phyloP scores from a whole-genome alignment of 2,329 filamentous ascomycete genomes.

The Diaporthe sp. region DNA sequence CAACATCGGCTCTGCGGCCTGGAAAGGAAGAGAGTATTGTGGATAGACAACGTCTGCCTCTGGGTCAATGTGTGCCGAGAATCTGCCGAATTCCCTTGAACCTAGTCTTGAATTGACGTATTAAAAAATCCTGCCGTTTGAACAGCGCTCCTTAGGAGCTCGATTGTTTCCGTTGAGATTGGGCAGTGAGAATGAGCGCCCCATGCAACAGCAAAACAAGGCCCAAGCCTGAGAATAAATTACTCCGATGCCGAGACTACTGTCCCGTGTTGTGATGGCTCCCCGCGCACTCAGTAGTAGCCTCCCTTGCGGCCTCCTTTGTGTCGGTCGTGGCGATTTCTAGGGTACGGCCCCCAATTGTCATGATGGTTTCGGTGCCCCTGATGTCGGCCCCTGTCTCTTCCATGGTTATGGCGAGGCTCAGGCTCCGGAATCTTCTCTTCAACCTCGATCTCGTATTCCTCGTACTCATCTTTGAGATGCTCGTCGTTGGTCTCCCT shows the following conservation, averaged over 20 bases:
- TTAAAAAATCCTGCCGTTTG: background rate
- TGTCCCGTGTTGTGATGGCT: background rate
- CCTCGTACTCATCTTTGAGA: conserved; percentile 81
- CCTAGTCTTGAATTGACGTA: background rate
- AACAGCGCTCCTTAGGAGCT: background rate
- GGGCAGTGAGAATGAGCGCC: background rate
- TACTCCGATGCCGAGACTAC: background rate
- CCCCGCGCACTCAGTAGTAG: conserved; percentile 37
- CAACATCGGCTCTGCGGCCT: conserved; percentile 1
- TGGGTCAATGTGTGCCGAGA: conserved; percentile 6
- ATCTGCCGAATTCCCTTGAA: background rate
- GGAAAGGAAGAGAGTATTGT: background rate
- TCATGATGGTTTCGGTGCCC: conserved; percentile 40
- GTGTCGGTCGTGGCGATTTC: conserved; percentile 40
- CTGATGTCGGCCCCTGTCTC: conserved; percentile 42
- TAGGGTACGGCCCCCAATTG: conserved; percentile 40
- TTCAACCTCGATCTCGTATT: conserved; percentile 84
- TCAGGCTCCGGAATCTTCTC: conserved; percentile 63
- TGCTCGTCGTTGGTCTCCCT: conserved; percentile 76
- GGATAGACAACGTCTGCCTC: background rate
- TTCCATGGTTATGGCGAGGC: conserved; percentile 41
- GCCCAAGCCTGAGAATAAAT: background rate
- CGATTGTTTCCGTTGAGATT: background rate
- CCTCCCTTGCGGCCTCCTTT: conserved; percentile 41
- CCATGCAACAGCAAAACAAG: background rate